A percentile compares a stretch with the other conserved stretches of the same genome.
Evolutionary conservation across 306 rosid species (phyloP).

Genomic region (Vigna reflexopilosa): DNA sequence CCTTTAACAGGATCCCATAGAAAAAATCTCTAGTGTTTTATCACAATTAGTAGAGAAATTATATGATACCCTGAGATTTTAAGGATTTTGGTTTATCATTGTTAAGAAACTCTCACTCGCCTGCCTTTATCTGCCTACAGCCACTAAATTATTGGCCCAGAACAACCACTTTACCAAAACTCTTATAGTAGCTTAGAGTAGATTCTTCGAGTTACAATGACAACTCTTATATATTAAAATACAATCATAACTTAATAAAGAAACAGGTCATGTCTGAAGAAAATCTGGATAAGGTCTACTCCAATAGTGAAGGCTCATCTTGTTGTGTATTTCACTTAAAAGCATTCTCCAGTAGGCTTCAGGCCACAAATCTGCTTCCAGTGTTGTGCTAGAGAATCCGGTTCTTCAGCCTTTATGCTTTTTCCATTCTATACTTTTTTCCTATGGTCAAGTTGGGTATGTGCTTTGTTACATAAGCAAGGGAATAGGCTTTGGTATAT

Average conservation of each 20-base stretch:
- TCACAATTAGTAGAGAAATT: not conserved
- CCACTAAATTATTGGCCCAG: not conserved
- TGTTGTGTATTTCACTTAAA: not conserved
- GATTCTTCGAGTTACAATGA: not conserved
- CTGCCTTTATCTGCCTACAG: not conserved
- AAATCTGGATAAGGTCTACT: conserved; percentile 14
- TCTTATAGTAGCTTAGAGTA: not conserved
- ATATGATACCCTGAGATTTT: not conserved
- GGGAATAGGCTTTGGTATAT: conserved; percentile 2
- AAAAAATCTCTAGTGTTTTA: not conserved
- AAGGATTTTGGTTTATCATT: not conserved
- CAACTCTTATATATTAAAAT: not conserved
- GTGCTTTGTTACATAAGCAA: conserved; percentile 34
- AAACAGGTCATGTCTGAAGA: conserved; percentile 12
- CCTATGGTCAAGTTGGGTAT: conserved; percentile 21
- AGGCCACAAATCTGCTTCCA: conserved; percentile 36
- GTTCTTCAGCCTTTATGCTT: conserved; percentile 45
- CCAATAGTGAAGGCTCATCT: not conserved
- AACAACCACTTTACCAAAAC: not conserved
- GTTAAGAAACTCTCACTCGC: not conserved
- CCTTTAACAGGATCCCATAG: not conserved
- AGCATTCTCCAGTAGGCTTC: not conserved
- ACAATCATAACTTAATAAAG: conserved; percentile 10
- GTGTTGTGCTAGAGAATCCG: conserved; percentile 43
- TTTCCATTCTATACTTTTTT: conserved; percentile 39